phyloP scores from a whole-genome alignment of 495 filamentous ascomycete species.

The Aspergillus incahuasiensis region DNA sequence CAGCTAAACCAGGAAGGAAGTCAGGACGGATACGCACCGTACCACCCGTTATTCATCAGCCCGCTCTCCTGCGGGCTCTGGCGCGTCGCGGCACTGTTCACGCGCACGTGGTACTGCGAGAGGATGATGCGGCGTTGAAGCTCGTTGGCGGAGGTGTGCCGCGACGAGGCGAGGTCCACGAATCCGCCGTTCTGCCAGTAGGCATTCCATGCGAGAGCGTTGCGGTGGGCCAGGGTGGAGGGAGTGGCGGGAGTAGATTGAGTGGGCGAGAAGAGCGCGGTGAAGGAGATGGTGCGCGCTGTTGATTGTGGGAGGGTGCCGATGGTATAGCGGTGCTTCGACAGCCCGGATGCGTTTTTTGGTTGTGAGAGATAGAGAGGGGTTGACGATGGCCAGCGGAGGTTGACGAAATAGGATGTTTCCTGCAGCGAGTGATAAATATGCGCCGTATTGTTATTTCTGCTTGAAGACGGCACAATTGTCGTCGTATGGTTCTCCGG shows the following conservation, averaged over 20 bases:
- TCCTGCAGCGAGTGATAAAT: conserved; percentile 14
- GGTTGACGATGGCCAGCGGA: conserved; percentile 7
- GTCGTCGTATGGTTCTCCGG: conserved; percentile 11
- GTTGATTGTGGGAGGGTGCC: neutral
- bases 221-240: neutral
- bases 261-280: conserved; percentile 8
- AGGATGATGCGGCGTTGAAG: conserved; percentile 18
- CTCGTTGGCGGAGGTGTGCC: conserved; percentile 12
- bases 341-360: neutral
- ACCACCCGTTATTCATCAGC: conserved; percentile 21
- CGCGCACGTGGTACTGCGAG: conserved; percentile 17
- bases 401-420: conserved; percentile 13
- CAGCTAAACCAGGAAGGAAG: too few species aligned
- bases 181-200: conserved; percentile 16
- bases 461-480: neutral
- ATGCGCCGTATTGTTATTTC: neutral
- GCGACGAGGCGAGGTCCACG: conserved; percentile 11
- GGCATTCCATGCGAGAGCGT: conserved; percentile 4
- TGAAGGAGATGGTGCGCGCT: conserved; percentile 6
- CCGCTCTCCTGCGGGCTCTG: conserved; percentile 19
- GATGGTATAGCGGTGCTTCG: conserved; percentile 8
- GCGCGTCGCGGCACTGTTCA: conserved; percentile 15
- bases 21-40: too few species aligned
- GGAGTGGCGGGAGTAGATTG: neutral
- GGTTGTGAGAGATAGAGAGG: conserved; percentile 3